A percentile compares a stretch with the other conserved stretches of the same genome.
These are phyloP conservation scores for Globisporangium takayamanum DNA, from an alignment of 352 stramenopile species.

Conservation along the genomic window DNA sequence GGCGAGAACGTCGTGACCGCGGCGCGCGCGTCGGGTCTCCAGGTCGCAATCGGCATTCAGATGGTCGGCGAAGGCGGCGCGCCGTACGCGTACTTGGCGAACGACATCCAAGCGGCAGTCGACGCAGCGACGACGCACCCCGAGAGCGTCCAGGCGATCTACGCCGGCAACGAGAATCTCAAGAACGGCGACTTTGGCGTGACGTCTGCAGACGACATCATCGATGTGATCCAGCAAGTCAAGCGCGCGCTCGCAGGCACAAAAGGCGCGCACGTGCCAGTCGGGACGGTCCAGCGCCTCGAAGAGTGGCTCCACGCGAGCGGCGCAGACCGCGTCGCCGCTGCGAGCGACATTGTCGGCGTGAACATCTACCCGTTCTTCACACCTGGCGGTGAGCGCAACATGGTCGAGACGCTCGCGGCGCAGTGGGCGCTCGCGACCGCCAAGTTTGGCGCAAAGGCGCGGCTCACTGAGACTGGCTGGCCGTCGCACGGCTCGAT, in stretches of 20 bases:
- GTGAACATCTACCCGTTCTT: slow-evolving; percentile 51
- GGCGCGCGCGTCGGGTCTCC: slow-evolving; percentile 30
- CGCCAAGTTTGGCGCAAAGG: slow-evolving; percentile 24
- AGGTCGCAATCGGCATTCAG: slow-evolving; percentile 61
- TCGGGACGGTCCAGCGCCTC: slow-evolving; percentile 48
- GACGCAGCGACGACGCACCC: slow-evolving; percentile 31
- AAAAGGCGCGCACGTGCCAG: slow-evolving; percentile 52
- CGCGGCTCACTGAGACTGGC: slow-evolving; percentile 33
- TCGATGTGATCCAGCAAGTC: slow-evolving; percentile 22
- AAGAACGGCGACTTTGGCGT: slow-evolving; percentile 40
- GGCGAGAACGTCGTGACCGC: slow-evolving; percentile 39
- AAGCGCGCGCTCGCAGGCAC: slow-evolving; percentile 33
- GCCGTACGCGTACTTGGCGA: slow-evolving; percentile 22
- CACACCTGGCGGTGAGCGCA: slow-evolving; percentile 16
- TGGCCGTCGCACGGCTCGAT: slow-evolving; percentile 23
- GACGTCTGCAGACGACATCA: slow-evolving; percentile 22
- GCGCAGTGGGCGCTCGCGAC: slow-evolving; percentile 24
- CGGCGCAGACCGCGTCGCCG: slow-evolving; percentile 20
- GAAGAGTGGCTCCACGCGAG: slow-evolving; percentile 25
- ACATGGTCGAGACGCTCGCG: slow-evolving; percentile 27
- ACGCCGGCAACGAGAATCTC: slow-evolving; percentile 73
- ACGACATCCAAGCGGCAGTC: slow-evolving; percentile 55
- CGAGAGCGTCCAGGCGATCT: slow-evolving; percentile 37
- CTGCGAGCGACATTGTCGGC: slow-evolving; percentile 26
- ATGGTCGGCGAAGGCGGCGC: slow-evolving; percentile 29